Evolutionary conservation across 1,284 basidiomycete species (phyloP), one percentile per base, ranked within the genome.

Genomic region (Xanthoconium separans): DNA sequence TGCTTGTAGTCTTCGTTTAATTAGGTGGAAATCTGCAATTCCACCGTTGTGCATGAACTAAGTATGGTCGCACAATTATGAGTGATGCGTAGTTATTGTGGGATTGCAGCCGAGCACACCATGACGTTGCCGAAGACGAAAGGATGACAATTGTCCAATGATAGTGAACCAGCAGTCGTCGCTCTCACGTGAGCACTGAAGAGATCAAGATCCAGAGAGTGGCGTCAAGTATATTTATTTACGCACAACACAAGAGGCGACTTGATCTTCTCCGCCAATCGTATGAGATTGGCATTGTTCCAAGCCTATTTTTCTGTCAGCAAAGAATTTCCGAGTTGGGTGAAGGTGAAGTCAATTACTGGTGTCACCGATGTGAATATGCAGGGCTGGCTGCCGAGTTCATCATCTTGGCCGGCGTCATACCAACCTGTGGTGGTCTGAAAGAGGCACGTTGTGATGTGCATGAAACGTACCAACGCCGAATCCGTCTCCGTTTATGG

Each of bases 341-440:
- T 22, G 22, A 22, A 22, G 22, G 24, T 27, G 15, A 37, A 27
- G 16, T 41, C 40, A 15, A 10, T 44, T 54, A 93, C 93, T 6
- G 93, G 95, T 6, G 93, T 95, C 18, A 97, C 88, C n/a, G 91
- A 92, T 48, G 95, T 98, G 73, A 98, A 98, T 57, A 98, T 91
- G 71, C 96, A 98, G 10, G 95, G 95, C 62, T 93, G 85, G 58
- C 79, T 83, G 44, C 91, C 90, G 31, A 93, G 79, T 66, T 93
- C 87, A 63, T 89, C 83, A 63, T 94, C 91, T 62, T 83, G 82
- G 18, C 82, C 78, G 16, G 84, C 83, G 70, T 92, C 91, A 68
- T 93, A 94, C 91, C 92, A 94, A 6, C 89, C 91, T 88, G 58
- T 22, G 33, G 47, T 11, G 20, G 49, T 20, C 48, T 49, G 15